A percentile compares a stretch with the other conserved stretches of the same genome.
phyloP scores from a whole-genome alignment of 257 asterid species.

The Paraleonurus japonicus region DNA sequence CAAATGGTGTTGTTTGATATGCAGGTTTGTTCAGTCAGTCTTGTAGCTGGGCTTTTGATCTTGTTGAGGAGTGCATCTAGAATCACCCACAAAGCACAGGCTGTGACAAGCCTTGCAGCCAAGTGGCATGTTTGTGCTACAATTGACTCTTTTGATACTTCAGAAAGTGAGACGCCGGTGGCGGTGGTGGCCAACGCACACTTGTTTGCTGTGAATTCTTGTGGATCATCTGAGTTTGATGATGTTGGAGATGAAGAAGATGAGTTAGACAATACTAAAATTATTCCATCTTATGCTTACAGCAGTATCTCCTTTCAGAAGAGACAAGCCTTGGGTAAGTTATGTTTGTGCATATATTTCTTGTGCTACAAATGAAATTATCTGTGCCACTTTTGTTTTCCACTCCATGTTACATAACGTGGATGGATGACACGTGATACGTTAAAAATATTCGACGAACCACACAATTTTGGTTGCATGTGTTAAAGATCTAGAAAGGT shows the following conservation, averaged over 20 bases:
- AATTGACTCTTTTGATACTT: constrained; percentile 61
- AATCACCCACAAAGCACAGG: constrained; percentile 89
- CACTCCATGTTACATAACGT: too few relatives aligned
- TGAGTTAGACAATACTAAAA: constrained; percentile 69
- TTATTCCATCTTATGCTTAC: constrained; percentile 59
- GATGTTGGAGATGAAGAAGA: constrained; percentile 95
- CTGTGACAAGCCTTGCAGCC: constrained; percentile 86
- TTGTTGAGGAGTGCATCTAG: constrained; percentile 79
- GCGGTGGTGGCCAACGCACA: constrained; percentile 26
- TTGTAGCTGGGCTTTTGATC: constrained; percentile 85
- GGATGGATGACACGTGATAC: too few relatives aligned
- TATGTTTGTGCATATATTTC: neutral
- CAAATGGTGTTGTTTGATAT: neutral
- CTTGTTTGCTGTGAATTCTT: constrained; percentile 15
- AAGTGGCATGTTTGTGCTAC: constrained; percentile 97
- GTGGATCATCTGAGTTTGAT: constrained; percentile 55
- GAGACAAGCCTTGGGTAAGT: constrained; percentile 88
- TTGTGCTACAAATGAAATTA: too few relatives aligned
- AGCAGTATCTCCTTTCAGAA: constrained; percentile 92
- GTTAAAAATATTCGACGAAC: too few relatives aligned
- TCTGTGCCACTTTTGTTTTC: too few relatives aligned
- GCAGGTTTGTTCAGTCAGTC: constrained; percentile 89
- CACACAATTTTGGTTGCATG: too few relatives aligned
- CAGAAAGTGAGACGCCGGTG: constrained; percentile 61
- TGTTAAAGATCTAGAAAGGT: too few relatives aligned